These are phyloP conservation scores for Suhomyces maxii DNA, from an alignment of 1,139 yeast species.

Conservation along the genomic window DNA sequence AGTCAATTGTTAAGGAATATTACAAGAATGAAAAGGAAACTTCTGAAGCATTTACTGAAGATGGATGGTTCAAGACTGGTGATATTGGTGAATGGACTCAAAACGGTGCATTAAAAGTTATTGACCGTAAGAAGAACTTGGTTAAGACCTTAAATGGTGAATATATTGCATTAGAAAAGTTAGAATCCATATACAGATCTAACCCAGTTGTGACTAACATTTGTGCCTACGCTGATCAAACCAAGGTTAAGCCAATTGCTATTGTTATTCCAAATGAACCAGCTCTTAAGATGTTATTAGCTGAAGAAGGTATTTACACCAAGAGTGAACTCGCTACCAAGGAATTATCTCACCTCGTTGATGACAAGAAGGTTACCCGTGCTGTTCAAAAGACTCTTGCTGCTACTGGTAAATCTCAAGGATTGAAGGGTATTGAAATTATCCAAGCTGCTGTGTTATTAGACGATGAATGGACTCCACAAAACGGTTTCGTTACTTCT, in stretches of 20 bases:
- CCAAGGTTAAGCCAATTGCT: constrained; percentile 87
- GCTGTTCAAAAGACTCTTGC: constrained; percentile 62
- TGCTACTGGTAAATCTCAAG: constrained; percentile 77
- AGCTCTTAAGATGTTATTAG: constrained; percentile 57
- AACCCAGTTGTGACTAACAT: constrained; percentile 73
- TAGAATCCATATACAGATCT: constrained; percentile 85
- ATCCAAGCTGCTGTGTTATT: constrained; percentile 74
- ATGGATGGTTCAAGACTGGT: constrained; percentile 95
- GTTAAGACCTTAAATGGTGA: constrained; percentile 97
- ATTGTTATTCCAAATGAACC: constrained; percentile 81
- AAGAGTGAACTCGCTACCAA: constrained; percentile 53
- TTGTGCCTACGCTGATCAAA: constrained; percentile 90
- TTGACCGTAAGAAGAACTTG: constrained; percentile 95
- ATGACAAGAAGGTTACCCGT: constrained; percentile 56
- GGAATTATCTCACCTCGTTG: constrained; percentile 44
- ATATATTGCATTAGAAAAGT: constrained; percentile 93
- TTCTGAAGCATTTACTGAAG: constrained; percentile 70
- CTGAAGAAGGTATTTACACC: constrained; percentile 50
- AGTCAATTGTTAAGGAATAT: constrained; percentile 71
- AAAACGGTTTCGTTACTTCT: constrained; percentile 87
- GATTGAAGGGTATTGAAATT: constrained; percentile 83
- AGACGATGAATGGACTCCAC: constrained; percentile 98
- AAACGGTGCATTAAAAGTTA: constrained; percentile 74
- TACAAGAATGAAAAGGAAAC: constrained; percentile 86
- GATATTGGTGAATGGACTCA: constrained; percentile 94